Percentiles rank a stretch among this genome's conserved stretches.
Evolutionary conservation across 306 rosid genomes (phyloP).

Genomic region (Prinsepia uniflora): DNA sequence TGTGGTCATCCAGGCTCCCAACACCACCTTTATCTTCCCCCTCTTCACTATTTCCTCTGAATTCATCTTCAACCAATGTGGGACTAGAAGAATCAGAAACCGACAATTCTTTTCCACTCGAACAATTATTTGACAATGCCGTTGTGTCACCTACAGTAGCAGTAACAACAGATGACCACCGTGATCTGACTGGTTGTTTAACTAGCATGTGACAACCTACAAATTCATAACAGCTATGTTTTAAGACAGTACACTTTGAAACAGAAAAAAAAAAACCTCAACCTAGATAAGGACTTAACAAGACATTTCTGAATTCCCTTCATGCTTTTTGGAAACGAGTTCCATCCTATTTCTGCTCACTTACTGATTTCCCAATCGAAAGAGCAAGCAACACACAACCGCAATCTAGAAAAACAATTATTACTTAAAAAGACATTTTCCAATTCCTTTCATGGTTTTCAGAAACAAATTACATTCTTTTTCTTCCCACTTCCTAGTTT

Average conservation of each 20-base stretch:
- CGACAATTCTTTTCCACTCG: slow-evolving; percentile 26
- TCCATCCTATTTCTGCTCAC: background rate
- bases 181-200: slow-evolving; percentile 29
- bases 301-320: background rate
- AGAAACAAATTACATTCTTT: too few relatives aligned
- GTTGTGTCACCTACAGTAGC: slow-evolving; percentile 32
- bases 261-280: background rate
- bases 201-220: slow-evolving; percentile 36
- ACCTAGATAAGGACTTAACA: background rate
- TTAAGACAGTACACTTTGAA: background rate
- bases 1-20: slow-evolving; percentile 40
- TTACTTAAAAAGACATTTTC: background rate
- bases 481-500: too few relatives aligned
- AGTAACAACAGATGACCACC: slow-evolving; percentile 16
- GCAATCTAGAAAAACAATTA: background rate
- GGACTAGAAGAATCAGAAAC: slow-evolving; percentile 26
- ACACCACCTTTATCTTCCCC: slow-evolving; percentile 26
- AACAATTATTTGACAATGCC: slow-evolving; percentile 22
- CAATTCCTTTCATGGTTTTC: background rate
- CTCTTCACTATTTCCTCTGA: slow-evolving; percentile 20
- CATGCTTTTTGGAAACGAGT: background rate
- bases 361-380: background rate
- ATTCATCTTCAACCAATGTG: slow-evolving; percentile 13
- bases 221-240: slow-evolving; percentile 18
- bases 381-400: background rate